Evolutionary conservation across 495 filamentous ascomycete genomes (phyloP).

Genomic region (Rhypophila decipiens): DNA sequence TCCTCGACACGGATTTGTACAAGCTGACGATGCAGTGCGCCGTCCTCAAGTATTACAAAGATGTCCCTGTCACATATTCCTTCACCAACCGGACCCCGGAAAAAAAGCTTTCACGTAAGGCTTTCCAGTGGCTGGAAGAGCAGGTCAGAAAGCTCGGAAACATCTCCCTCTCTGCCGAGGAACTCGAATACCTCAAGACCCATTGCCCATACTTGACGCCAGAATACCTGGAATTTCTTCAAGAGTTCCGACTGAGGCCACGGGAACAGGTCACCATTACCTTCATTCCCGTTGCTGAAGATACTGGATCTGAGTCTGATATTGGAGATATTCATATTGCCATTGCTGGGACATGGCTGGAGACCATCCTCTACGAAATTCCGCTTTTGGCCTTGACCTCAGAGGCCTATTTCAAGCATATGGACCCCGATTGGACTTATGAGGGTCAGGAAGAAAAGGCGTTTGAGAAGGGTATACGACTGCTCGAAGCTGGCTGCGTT

Average conservation of each 20-base stretch:
- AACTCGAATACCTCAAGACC: constrained; percentile 67
- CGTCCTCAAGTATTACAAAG: constrained; percentile 80
- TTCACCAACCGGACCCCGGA: constrained; percentile 94
- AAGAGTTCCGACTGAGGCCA: constrained; percentile 72
- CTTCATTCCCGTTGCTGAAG: constrained; percentile 56
- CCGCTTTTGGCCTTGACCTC: constrained; percentile 85
- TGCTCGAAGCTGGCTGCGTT: constrained; percentile 75
- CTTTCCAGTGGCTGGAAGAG: constrained; percentile 76
- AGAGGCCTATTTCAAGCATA: constrained; percentile 95
- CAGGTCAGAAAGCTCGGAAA: constrained; percentile 78
- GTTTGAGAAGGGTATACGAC: constrained; percentile 62
- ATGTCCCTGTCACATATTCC: constrained; percentile 79
- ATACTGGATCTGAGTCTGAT: constrained; percentile 61
- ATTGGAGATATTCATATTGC: constrained; percentile 67
- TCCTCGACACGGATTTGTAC: constrained; percentile 96
- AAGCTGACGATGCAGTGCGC: constrained; percentile 99
- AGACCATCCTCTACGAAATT: constrained; percentile 97
- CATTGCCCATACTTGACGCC: constrained; percentile 77
- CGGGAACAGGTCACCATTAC: constrained; percentile 67
- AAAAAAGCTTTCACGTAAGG: constrained; percentile 78
- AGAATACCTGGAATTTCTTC: constrained; percentile 72
- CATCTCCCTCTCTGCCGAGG: constrained; percentile 68
- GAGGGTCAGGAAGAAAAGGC: constrained; percentile 80
- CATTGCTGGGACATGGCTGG: constrained; percentile 78
- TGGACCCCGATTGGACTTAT: constrained; percentile 83